A percentile compares a stretch with the other conserved stretches of the same genome.
Evolutionary conservation across 1,139 yeast genomes (phyloP).

Genomic region (Petasospora fabianii): DNA sequence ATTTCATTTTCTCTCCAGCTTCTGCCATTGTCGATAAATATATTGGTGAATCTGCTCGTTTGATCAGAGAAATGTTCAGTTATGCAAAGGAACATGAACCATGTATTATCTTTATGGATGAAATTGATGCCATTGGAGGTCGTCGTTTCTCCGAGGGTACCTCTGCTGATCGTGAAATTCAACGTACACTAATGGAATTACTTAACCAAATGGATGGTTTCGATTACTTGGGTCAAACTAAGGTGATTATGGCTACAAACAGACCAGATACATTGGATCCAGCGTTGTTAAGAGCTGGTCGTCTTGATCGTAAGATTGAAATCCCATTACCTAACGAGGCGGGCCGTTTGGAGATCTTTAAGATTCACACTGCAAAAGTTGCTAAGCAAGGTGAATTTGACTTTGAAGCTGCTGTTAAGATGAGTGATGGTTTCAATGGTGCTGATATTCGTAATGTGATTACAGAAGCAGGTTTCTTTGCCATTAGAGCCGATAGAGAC

Average conservation of each 20-base stretch:
- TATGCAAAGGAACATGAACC: slow-evolving; percentile 99
- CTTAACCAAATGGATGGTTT: slow-evolving; percentile 99
- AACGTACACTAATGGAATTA: slow-evolving; percentile 96
- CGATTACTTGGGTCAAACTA: slow-evolving; percentile 94
- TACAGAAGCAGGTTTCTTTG: slow-evolving; percentile 99
- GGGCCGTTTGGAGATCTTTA: slow-evolving; percentile 91
- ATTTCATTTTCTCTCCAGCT: slow-evolving; percentile 96
- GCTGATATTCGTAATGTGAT: slow-evolving; percentile 97
- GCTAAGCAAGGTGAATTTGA: slow-evolving; percentile 94
- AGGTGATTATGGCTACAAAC: slow-evolving; percentile 98
- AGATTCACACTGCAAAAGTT: slow-evolving; percentile 86
- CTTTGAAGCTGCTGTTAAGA: slow-evolving; percentile 93
- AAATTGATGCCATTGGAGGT: slow-evolving; percentile 98
- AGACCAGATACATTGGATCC: slow-evolving; percentile 99
- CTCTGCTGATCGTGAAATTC: slow-evolving; percentile 97
- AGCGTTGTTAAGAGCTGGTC: slow-evolving; percentile 97
- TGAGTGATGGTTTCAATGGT: slow-evolving; percentile 99
- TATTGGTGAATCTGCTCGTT: slow-evolving; percentile 96
- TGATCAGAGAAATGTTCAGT: slow-evolving; percentile 97
- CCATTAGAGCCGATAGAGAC: slow-evolving; percentile 96
- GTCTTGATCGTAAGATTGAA: slow-evolving; percentile 96
- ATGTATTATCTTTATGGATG: slow-evolving; percentile 98
- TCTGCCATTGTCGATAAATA: slow-evolving; percentile 98
- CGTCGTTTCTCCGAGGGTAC: slow-evolving; percentile 98
- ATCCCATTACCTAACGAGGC: slow-evolving; percentile 96